Conservation (phyloP, 192 early-diverging fungal genomes). For the Paraglomus brasilianum region DNA sequence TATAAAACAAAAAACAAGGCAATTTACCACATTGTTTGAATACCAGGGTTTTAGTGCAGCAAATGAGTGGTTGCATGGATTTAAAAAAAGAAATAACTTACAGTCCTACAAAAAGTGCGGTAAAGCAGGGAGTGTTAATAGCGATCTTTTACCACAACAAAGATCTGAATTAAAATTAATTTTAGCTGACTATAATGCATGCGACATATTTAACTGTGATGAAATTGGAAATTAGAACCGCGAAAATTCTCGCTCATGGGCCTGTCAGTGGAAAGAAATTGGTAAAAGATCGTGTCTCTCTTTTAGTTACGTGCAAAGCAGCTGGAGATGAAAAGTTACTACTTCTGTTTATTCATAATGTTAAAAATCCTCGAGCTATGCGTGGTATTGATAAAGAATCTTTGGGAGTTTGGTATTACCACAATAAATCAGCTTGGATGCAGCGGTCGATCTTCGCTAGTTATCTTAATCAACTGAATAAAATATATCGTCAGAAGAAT, state of each 20-base stretch:
- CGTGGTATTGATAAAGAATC: not conserved
- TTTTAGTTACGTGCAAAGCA: not conserved
- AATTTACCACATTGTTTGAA: too few species aligned
- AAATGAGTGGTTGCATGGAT: too few species aligned
- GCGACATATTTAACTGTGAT: too few species aligned
- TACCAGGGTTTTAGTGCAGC: too few species aligned
- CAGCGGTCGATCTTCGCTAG: not conserved
- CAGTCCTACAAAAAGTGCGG: too few species aligned
- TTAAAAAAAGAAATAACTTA: too few species aligned
- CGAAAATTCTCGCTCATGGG: not conserved
- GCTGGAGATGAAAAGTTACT: not conserved
- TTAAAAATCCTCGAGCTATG: not conserved
- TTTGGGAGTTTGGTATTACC: not conserved
- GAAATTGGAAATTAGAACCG: not conserved
- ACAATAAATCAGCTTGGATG: not conserved
- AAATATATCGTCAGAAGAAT: too few species aligned
- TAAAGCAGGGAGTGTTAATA: too few species aligned
- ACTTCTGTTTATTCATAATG: slow-evolving; percentile 4
- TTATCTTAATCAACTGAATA: not conserved
- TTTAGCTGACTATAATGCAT: too few species aligned
- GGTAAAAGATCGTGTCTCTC: not conserved
- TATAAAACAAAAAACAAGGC: too few species aligned
- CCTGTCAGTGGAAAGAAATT: not conserved
- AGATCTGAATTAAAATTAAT: too few species aligned
- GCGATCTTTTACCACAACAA: too few species aligned